Evolutionary conservation across 805 yeast genomes (phyloP), one percentile per base, ranked within the genome.

Genomic region (Ogataea ramenticola): DNA sequence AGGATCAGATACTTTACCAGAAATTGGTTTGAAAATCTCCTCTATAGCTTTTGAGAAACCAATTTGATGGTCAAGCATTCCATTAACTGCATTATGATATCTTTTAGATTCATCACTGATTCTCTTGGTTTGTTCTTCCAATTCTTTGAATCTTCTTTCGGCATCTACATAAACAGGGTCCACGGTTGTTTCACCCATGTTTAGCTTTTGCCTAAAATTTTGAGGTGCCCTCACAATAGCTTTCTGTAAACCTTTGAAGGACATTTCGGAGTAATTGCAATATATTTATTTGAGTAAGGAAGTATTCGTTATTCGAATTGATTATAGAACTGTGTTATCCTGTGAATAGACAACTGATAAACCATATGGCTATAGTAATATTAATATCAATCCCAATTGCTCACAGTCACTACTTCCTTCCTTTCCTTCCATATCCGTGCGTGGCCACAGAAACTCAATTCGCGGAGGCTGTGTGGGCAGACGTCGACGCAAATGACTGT

Each of bases 41-140:
- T 90, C 97, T 65, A 93, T 88, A 3, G 95, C 91, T 57, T 83
- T 84, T n/a, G 96, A 85, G 62, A 90, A 93, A 47, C 91, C 97
- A 52, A 91, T 83, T 64, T 93, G 99, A 64, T 86, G 93, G 46
- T 80, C 82, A 54, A 93, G 71, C 95, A 93, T 89, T 37, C 91
- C 96, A 58, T 86, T 88, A 44, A 93, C 96, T 0, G 98, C 96
- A 30, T 77, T 75, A 55, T 86, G 89, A 66, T 93, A 93, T 60
- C 96, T 77, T 56, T 83, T 86, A 27, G 96, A 83, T 66, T 91
- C 98, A 33, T 85, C 88, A 54, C 89, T 84, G 47, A 93, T 72
- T 60, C 87, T 85, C 68, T 88, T 86, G 33, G 97, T 89, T 64
- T 90, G 96, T 16, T 68, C 62, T 64, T 93, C 99, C 55, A 93